A percentile compares a stretch with the other conserved stretches of the same genome.
Evolutionary conservation across 148 eudicot species (phyloP).

Genomic region (Beta vulgaris): DNA sequence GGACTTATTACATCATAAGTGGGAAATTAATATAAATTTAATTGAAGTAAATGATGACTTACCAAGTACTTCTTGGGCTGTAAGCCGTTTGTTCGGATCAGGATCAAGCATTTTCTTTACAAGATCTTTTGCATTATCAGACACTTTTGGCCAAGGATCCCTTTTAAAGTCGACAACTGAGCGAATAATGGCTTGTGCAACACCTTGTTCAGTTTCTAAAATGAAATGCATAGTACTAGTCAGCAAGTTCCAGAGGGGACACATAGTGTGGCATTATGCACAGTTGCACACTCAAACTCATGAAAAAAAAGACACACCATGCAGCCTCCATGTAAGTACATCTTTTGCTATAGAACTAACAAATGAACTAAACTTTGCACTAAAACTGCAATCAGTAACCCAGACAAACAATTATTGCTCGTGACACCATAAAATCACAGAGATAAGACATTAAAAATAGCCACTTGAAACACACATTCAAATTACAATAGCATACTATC

Average conservation of each 20-base stretch:
- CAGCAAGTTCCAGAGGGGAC: slow-evolving; percentile 6
- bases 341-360: neutral
- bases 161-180: slow-evolving; percentile 72
- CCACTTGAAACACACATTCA: neutral
- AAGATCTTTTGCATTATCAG: slow-evolving; percentile 71
- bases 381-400: too few relatives aligned
- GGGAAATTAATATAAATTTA: neutral
- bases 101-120: slow-evolving; percentile 79
- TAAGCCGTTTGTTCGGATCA: slow-evolving; percentile 63
- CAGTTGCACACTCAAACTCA: slow-evolving; percentile 10
- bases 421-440: too few relatives aligned
- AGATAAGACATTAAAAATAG: too few relatives aligned
- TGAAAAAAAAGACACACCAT: neutral
- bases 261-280: neutral
- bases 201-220: slow-evolving; percentile 88
- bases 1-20: neutral
- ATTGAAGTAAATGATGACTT: slow-evolving; percentile 16
- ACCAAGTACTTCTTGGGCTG: slow-evolving; percentile 78
- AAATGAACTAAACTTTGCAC: too few relatives aligned
- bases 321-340: neutral
- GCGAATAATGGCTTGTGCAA: slow-evolving; percentile 81
- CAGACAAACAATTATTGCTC: too few relatives aligned
- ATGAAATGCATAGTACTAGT: slow-evolving; percentile 20
- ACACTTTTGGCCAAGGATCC: slow-evolving; percentile 84
- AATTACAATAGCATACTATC: neutral